A percentile compares a stretch with the other conserved stretches of the same genome.
phyloP scores from a whole-genome alignment of 441 rosid species.

The Euphorbia schlechtendalii region DNA sequence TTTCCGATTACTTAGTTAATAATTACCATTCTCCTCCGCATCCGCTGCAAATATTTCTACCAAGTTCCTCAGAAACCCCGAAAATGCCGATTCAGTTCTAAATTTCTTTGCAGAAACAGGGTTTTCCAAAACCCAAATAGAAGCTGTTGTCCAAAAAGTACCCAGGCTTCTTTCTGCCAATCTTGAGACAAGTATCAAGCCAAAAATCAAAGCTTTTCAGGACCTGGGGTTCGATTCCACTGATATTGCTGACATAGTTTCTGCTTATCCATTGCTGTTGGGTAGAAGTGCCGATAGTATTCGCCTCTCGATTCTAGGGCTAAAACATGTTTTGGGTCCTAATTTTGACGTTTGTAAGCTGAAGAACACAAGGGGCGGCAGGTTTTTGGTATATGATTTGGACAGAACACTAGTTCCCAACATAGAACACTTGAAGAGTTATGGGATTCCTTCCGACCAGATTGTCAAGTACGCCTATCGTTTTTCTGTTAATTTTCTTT shows the following conservation, averaged over 20 bases:
- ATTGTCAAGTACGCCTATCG: slow-evolving; percentile 16
- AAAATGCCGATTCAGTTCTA: slow-evolving; percentile 21
- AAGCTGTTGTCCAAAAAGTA: slow-evolving; percentile 15
- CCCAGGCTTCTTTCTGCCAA: slow-evolving; percentile 23
- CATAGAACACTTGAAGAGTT: slow-evolving; percentile 22
- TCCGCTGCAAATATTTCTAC: slow-evolving; percentile 15
- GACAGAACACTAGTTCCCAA: slow-evolving; percentile 30
- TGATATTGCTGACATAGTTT: slow-evolving; percentile 22
- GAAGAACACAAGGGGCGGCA: slow-evolving; percentile 9
- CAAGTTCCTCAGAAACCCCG: slow-evolving; percentile 11
- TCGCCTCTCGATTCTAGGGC: slow-evolving; percentile 16
- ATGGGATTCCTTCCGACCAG: slow-evolving; percentile 25
- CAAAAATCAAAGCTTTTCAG: slow-evolving; percentile 29
- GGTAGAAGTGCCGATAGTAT: slow-evolving; percentile 21
- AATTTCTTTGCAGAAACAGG: slow-evolving; percentile 28
- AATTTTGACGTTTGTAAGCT: slow-evolving; percentile 17
- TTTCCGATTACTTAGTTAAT: slow-evolving; percentile 26
- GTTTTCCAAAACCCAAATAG: slow-evolving; percentile 26
- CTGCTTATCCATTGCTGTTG: slow-evolving; percentile 30
- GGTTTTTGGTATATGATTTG: slow-evolving; percentile 16
- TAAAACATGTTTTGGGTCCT: slow-evolving; percentile 26
- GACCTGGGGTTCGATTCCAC: slow-evolving; percentile 22
- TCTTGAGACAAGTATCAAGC: slow-evolving; percentile 25
- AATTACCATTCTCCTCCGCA: slow-evolving; percentile 28
- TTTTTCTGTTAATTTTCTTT: slow-evolving; percentile 24